Evolutionary conservation across 768 basidiomycete species (phyloP).

Genomic region (Clitopilus hobsonii): DNA sequence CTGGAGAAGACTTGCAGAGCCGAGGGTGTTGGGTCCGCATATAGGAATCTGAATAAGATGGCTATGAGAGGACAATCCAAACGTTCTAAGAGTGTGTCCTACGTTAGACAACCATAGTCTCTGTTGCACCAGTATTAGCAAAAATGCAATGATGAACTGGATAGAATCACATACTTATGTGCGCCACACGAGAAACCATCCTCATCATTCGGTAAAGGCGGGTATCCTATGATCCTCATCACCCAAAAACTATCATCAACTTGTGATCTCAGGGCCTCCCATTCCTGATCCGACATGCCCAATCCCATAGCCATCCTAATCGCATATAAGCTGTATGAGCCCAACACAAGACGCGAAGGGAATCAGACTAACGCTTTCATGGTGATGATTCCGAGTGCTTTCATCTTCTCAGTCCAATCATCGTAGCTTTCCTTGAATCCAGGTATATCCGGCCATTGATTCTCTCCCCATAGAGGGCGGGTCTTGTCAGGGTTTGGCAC

Average conservation of each 20-base stretch:
- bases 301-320: slow-evolving; percentile 78
- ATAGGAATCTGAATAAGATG: slow-evolving; percentile 64
- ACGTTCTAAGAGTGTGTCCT: slow-evolving; percentile 19
- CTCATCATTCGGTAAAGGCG: slow-evolving; percentile 73
- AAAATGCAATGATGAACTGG: not conserved
- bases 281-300: slow-evolving; percentile 67
- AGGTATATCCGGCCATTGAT: slow-evolving; percentile 73
- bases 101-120: slow-evolving; percentile 92
- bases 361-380: slow-evolving; percentile 74
- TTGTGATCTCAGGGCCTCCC: slow-evolving; percentile 58
- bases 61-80: not conserved
- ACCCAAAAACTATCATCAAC: slow-evolving; percentile 90
- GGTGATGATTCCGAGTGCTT: slow-evolving; percentile 67
- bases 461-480: slow-evolving; percentile 75
- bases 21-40: slow-evolving; percentile 72
- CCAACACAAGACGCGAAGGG: not conserved
- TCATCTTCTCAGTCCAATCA: slow-evolving; percentile 84
- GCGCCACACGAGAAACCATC: slow-evolving; percentile 88
- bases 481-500: slow-evolving; percentile 66
- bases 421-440: slow-evolving; percentile 63
- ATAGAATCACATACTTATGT: slow-evolving; percentile 56
- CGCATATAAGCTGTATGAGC: not conserved
- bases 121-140: slow-evolving; percentile 28
- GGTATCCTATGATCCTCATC: slow-evolving; percentile 86
- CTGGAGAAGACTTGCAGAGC: slow-evolving; percentile 80